Evolutionary conservation across 257 asterid species (phyloP).

Genomic region (Gentiana macrophylla): DNA sequence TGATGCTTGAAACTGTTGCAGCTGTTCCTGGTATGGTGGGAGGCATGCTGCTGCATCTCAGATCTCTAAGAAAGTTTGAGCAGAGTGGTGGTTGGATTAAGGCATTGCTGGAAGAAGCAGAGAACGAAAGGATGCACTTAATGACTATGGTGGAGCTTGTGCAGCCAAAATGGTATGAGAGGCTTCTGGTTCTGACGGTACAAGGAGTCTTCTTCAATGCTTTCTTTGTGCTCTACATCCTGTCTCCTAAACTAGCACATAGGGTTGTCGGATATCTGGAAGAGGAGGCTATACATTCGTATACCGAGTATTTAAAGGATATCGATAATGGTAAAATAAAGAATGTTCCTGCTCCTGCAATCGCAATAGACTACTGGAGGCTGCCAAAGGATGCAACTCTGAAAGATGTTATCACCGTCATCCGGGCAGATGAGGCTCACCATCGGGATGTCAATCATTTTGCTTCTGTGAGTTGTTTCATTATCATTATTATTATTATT

Average conservation of each 20-base stretch:
- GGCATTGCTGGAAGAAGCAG: constrained; percentile 94
- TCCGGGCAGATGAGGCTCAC: constrained; percentile 96
- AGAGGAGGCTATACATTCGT: constrained; percentile 91
- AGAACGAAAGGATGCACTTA: constrained; percentile 93
- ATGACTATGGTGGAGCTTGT: constrained; percentile 97
- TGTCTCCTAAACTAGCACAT: constrained; percentile 81
- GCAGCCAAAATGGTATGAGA: constrained; percentile 84
- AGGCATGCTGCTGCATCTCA: constrained; percentile 75
- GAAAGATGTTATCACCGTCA: constrained; percentile 66
- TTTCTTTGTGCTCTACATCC: constrained; percentile 56
- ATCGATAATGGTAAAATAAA: constrained; percentile 57
- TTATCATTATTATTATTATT: neutral
- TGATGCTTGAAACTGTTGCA: constrained; percentile 98
- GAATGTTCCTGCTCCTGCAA: constrained; percentile 79
- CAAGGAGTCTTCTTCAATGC: constrained; percentile 90
- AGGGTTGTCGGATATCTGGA: constrained; percentile 90
- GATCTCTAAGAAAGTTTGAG: constrained; percentile 74
- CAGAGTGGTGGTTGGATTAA: constrained; percentile 97
- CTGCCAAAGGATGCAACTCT: constrained; percentile 66
- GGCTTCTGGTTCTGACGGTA: constrained; percentile 65
- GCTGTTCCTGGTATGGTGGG: constrained; percentile 98
- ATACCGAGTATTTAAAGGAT: constrained; percentile 68
- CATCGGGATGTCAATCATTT: constrained; percentile 97
- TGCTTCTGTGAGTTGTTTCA: constrained; percentile 62
- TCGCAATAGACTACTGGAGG: constrained; percentile 90